phyloP scores from a whole-genome alignment of 2,329 filamentous ascomycete genomes.

The Bipolaris victoriae region DNA sequence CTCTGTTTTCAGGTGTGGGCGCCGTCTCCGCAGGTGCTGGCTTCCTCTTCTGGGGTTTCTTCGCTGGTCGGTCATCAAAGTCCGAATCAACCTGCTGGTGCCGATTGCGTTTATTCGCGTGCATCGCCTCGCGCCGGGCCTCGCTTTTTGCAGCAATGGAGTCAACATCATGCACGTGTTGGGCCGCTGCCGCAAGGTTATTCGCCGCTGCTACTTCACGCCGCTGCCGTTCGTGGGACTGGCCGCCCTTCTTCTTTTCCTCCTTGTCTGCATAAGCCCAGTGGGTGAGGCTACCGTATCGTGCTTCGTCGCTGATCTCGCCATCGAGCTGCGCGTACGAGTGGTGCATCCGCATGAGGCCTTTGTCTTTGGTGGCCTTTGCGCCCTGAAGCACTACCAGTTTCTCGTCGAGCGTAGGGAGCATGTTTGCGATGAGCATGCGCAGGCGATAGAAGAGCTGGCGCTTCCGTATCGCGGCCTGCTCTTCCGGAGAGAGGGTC shows the following conservation, averaged over 20 bases:
- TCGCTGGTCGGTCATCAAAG: conserved; percentile 70
- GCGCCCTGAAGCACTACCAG: conserved; percentile 95
- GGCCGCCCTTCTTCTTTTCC: conserved; percentile 61
- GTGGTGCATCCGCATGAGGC: conserved; percentile 82
- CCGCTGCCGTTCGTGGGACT: conserved; percentile 73
- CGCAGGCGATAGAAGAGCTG: conserved; percentile 80
- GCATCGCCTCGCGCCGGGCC: conserved; percentile 79
- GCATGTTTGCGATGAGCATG: conserved; percentile 79
- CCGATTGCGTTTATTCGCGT: conserved; percentile 72
- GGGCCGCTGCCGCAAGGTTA: conserved; percentile 70
- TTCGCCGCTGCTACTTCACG: conserved; percentile 80
- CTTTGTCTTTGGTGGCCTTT: conserved; percentile 84
- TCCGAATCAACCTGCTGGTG: conserved; percentile 79
- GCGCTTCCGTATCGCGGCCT: conserved; percentile 68
- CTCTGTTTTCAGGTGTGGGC: conserved; percentile 46
- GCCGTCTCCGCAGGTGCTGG: conserved; percentile 57
- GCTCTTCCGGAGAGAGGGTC: conserved; percentile 42
- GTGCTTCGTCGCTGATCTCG: conserved; percentile 93
- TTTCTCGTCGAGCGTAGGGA: conserved; percentile 93
- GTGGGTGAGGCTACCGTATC: conserved; percentile 87
- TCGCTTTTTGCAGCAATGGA: conserved; percentile 81
- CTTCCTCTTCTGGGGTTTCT: conserved; percentile 70
- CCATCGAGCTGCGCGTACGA: conserved; percentile 84
- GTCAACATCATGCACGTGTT: conserved; percentile 79
- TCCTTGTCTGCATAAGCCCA: conserved; percentile 93